These are phyloP conservation scores for Peronospora destructor DNA, from an alignment of 352 stramenopile species.

Conservation along the genomic window DNA sequence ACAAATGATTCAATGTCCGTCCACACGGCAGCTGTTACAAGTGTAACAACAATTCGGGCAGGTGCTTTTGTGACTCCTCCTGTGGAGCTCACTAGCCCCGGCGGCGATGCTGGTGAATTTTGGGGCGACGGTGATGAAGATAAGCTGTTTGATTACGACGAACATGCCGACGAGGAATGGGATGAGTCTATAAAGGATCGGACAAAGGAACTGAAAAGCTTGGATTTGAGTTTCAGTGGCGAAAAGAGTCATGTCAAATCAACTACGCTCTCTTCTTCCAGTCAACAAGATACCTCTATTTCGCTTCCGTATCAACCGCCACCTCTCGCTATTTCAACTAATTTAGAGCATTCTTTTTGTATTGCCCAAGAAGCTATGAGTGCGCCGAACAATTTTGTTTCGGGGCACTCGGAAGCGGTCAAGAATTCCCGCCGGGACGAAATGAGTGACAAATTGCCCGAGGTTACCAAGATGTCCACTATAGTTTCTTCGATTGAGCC, in stretches of 20 bases:
- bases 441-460: neutral
- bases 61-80: constrained; percentile 11
- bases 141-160: constrained; percentile 55
- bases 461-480: constrained; percentile 1
- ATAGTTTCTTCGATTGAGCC: neutral
- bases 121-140: constrained; percentile 56
- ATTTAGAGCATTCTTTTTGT: constrained; percentile 1
- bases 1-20: neutral
- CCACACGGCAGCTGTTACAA: constrained; percentile 3
- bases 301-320: constrained; percentile 9
- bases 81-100: constrained; percentile 29
- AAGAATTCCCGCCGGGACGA: constrained; percentile 5
- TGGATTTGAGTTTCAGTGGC: constrained; percentile 20
- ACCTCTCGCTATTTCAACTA: neutral
- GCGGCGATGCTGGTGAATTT: constrained; percentile 44
- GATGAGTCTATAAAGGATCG: constrained; percentile 27
- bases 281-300: constrained; percentile 12
- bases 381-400: constrained; percentile 2
- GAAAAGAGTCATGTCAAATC: constrained; percentile 7
- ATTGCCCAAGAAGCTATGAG: constrained; percentile 1
- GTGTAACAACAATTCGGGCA: constrained; percentile 5
- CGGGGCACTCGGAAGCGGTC: constrained; percentile 5
- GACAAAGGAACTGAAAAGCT: constrained; percentile 4
- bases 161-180: constrained; percentile 37
- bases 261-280: constrained; percentile 1